Percentiles rank a stretch among this genome's conserved stretches.
These are phyloP conservation scores for Amanita pseudoporphyria DNA, from an alignment of 768 basidiomycete species.

Conservation along the genomic window DNA sequence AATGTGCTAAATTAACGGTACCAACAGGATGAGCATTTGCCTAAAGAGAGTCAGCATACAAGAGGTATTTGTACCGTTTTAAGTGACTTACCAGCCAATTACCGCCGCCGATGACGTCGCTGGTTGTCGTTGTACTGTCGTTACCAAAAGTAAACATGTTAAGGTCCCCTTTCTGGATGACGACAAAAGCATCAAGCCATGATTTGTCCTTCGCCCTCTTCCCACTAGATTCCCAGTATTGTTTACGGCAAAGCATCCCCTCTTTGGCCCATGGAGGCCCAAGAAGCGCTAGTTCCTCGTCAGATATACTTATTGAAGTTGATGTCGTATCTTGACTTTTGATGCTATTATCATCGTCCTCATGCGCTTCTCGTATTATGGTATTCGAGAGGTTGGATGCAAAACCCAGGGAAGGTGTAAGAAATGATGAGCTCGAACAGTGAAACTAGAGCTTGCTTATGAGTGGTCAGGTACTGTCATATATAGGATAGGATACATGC, in stretches of 20 bases:
- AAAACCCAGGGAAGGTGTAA: conserved; percentile 87
- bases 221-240: conserved; percentile 82
- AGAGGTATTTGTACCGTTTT: background rate
- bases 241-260: conserved; percentile 90
- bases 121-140: conserved; percentile 45
- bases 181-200: conserved; percentile 95
- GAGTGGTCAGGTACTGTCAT: background rate
- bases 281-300: conserved; percentile 90
- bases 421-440: conserved; percentile 52
- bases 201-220: conserved; percentile 81
- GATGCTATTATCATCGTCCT: conserved; percentile 73
- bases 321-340: conserved; percentile 55
- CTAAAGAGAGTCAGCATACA: conserved; percentile 29
- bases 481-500: conserved; percentile 24
- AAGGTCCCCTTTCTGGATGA: conserved; percentile 89
- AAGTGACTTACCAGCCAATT: conserved; percentile 85
- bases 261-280: conserved; percentile 99
- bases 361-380: conserved; percentile 91
- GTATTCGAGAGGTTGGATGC: conserved; percentile 93
- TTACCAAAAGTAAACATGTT: conserved; percentile 96
- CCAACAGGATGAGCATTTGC: conserved; percentile 82
- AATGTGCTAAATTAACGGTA: conserved; percentile 77
- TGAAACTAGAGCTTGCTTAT: background rate
- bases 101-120: conserved; percentile 76
- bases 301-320: conserved; percentile 78